phyloP scores from a whole-genome alignment of 1,139 yeast species.

The Yamadazyma oceani region DNA sequence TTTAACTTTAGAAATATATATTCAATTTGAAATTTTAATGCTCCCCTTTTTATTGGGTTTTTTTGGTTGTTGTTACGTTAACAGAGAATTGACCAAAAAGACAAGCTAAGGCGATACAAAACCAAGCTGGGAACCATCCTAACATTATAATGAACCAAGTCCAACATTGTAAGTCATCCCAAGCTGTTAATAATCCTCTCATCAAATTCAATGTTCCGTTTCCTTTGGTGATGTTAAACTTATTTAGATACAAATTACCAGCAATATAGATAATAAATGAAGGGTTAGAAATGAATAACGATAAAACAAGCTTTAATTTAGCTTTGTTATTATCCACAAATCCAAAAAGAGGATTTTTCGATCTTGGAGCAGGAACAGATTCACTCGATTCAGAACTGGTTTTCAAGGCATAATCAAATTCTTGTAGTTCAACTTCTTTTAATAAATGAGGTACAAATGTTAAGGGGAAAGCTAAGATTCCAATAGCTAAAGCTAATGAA shows the following conservation, averaged over 20 bases:
- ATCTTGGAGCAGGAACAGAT: neutral
- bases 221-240: constrained; percentile 13
- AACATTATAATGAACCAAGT: constrained; percentile 76
- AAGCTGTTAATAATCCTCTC: constrained; percentile 57
- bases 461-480: constrained; percentile 68
- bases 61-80: constrained; percentile 5
- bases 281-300: constrained; percentile 55
- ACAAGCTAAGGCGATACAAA: constrained; percentile 41
- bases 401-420: constrained; percentile 8
- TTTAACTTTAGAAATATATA: too few relatives aligned
- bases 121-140: constrained; percentile 88
- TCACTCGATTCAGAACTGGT: neutral
- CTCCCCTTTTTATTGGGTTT: constrained; percentile 13
- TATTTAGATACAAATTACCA: constrained; percentile 29
- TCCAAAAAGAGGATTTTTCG: constrained; percentile 11
- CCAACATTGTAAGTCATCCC: constrained; percentile 78
- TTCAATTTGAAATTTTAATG: too few relatives aligned
- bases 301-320: constrained; percentile 30
- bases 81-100: constrained; percentile 29
- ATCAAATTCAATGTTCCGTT: constrained; percentile 40
- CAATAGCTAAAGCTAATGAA: constrained; percentile 71
- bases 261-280: constrained; percentile 40
- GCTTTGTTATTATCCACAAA: constrained; percentile 15
- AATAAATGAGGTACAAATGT: constrained; percentile 57
- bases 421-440: constrained; percentile 14